phyloP scores from a whole-genome alignment of 2,329 filamentous ascomycete species.

The Aspergillus clavatus region DNA sequence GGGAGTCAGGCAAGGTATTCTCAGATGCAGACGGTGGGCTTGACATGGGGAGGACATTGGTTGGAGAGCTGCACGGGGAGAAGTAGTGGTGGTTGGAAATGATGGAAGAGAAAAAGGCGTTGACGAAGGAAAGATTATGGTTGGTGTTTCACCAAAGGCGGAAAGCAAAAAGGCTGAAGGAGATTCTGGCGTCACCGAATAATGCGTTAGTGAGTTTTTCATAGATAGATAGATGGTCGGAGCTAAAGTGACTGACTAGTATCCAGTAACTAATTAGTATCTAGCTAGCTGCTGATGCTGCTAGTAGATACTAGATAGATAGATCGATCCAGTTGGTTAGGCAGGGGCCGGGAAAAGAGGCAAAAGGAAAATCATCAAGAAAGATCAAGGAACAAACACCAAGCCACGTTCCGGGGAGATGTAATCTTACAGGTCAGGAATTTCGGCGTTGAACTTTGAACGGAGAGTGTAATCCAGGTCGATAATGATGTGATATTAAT shows the following conservation, averaged over 20 bases:
- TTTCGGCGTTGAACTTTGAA: constrained; percentile 6
- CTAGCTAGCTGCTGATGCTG: too few species aligned
- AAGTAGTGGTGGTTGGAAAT: constrained; percentile 14
- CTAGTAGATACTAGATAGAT: too few species aligned
- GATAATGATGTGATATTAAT: not conserved
- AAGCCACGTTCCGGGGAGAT: constrained; percentile 25
- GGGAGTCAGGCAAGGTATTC: constrained; percentile 37
- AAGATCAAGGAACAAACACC: constrained; percentile 11
- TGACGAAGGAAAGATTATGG: constrained; percentile 12
- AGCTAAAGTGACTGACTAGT: too few species aligned
- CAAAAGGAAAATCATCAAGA: constrained; percentile 11
- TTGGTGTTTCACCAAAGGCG: constrained; percentile 14
- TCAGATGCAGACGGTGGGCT: constrained; percentile 41
- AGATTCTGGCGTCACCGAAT: constrained; percentile 25
- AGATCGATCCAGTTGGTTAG: too few species aligned
- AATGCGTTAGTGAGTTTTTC: constrained; percentile 6
- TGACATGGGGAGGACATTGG: constrained; percentile 52
- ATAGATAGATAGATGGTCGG: constrained; percentile 2
- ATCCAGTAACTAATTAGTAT: too few species aligned
- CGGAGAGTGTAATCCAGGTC: constrained; percentile 8
- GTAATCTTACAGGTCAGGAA: constrained; percentile 28
- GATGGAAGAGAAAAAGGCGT: constrained; percentile 12
- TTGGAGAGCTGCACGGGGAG: constrained; percentile 29
- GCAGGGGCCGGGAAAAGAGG: too few species aligned
- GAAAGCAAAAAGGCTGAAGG: constrained; percentile 10